Base-by-base conservation (phyloP, 2,329 filamentous ascomycete species). In the Daldinia sp. region DNA sequence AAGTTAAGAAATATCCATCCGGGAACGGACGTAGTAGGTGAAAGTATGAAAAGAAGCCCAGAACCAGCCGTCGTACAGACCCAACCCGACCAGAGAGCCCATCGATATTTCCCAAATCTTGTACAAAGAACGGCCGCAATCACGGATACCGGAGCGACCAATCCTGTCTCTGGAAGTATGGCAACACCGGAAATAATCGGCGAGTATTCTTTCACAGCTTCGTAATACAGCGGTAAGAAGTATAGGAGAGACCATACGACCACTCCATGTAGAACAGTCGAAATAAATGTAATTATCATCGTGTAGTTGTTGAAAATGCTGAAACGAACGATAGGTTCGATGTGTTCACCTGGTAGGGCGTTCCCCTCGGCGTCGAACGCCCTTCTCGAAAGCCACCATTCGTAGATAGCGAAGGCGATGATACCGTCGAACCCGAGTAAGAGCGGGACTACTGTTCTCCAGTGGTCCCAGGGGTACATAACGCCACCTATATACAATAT, bases 61-160 rank as follows among this genome's bases (percentile, higher is more conserved):
- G 61, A 58, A 7, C 61, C 61, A 46, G 37, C 48, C 4, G 54
- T 64, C 7, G 61, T 64, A 37, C 7, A 44, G 46, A 59, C 15
- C 61, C 61, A 64, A n/a, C 61, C 61, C 3, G 54, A 58, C 61
- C 61, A 64, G 2, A 64, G 54, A 53, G 61, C 61, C 61, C 61
- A 64, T 28, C 61, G 61, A 26, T 64, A 64, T 33, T 48, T 28
- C 20, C 55, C 55, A 7, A 35, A 57, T 35, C 37, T 58, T 10
- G 54, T 59, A 15, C 54, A 58, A 4, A 64, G 23, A 12, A 64
- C 15, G 18, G 54, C 61, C 4, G 55, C 61, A 18, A 59, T 53
- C 5, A 64, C 61, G 4, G 54, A 58, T 20, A 59, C 54, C 2
- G 55, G 61, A 4, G 61, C 54, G n/a, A 64, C 54, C 44, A 58